Evolutionary conservation across 1,284 basidiomycete genomes (phyloP).

Genomic region (Cystobasidium slooffiae): DNA sequence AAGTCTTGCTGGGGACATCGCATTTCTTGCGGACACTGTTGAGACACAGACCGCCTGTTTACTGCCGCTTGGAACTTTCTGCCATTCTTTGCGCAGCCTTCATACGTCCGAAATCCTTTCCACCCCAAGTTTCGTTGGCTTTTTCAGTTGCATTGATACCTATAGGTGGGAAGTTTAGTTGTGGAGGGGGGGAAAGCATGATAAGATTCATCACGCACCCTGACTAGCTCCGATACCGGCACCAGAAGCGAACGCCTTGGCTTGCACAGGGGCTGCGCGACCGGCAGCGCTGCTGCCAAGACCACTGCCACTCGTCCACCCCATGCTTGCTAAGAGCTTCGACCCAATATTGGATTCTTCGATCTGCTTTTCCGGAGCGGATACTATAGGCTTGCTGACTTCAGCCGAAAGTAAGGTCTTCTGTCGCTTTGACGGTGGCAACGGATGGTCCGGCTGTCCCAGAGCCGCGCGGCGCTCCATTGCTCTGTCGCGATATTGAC

Average conservation of each 20-base stretch:
- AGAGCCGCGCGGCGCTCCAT: constrained; percentile 83
- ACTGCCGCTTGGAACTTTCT: constrained; percentile 13
- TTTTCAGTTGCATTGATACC: constrained; percentile 35
- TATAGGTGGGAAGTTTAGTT: not conserved
- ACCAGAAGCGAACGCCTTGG: constrained; percentile 36
- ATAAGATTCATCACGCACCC: constrained; percentile 12
- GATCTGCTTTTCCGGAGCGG: constrained; percentile 43
- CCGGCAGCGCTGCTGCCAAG: constrained; percentile 27
- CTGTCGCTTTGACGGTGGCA: constrained; percentile 60
- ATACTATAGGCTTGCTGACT: not conserved
- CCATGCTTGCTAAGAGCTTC: constrained; percentile 43
- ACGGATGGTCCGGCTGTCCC: constrained; percentile 79
- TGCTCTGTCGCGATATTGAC: constrained; percentile 89
- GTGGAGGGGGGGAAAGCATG: not conserved
- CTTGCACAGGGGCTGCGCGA: constrained; percentile 40
- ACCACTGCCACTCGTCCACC: constrained; percentile 43
- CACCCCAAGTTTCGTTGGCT: constrained; percentile 34
- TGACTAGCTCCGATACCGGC: constrained; percentile 44
- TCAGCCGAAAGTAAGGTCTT: constrained; percentile 48
- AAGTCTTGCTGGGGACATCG: not conserved
- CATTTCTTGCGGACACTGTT: not conserved
- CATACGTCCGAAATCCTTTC: constrained; percentile 28
- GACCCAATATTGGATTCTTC: constrained; percentile 43
- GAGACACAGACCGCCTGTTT: not conserved
- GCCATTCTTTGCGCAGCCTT: constrained; percentile 34